Evolutionary conservation across 441 rosid genomes (phyloP).

Genomic region (Arabidopsis hybrid): DNA sequence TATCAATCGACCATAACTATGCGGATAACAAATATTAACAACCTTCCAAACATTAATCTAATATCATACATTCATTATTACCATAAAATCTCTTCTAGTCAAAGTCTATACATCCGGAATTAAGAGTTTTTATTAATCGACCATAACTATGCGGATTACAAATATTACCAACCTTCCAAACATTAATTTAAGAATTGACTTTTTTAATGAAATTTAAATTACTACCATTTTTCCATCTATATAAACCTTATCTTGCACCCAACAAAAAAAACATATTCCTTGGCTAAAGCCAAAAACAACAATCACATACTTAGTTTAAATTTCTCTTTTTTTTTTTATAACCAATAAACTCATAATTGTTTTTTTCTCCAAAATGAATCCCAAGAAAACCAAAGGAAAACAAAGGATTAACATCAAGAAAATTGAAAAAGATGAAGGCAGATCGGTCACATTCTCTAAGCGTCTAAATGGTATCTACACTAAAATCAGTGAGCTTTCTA

Average conservation of each 20-base stretch:
- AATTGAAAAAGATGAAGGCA: constrained; percentile 13
- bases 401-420: constrained; percentile 36
- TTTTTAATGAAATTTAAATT: constrained; percentile 2
- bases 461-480: constrained; percentile 36
- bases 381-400: constrained; percentile 33
- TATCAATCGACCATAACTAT: too few species aligned
- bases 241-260: background rate
- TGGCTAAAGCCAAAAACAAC: background rate
- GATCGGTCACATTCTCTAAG: constrained; percentile 31
- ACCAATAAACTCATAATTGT: background rate
- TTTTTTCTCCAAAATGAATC: background rate
- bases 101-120: too few species aligned
- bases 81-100: too few species aligned
- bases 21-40: too few species aligned
- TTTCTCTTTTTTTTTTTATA: too few species aligned
- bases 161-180: background rate
- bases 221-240: background rate
- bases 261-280: background rate
- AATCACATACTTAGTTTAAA: background rate
- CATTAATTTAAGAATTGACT: background rate
- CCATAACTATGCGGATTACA: too few species aligned
- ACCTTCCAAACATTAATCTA: too few species aligned
- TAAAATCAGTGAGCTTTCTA: constrained; percentile 33
- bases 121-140: too few species aligned
- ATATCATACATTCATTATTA: too few species aligned